phyloP scores from a whole-genome alignment of 345 rosid species.

The Populus alba region DNA sequence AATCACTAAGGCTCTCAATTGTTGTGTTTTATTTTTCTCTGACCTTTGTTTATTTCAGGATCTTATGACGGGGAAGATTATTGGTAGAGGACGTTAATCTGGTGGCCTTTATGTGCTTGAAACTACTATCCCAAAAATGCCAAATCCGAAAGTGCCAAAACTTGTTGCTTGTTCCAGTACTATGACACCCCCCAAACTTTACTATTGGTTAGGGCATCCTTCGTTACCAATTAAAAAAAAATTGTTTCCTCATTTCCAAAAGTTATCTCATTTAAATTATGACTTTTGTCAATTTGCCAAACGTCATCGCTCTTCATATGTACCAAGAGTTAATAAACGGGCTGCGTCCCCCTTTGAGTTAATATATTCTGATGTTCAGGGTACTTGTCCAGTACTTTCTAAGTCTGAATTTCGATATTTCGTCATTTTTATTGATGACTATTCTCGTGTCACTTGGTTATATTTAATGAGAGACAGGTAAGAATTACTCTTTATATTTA shows the following conservation, averaged over 20 bases:
- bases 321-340: not conserved
- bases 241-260: not conserved
- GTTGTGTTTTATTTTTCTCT: not conserved
- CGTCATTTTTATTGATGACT: no score
- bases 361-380: not conserved
- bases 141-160: not conserved
- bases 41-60: not conserved
- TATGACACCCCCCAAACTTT: not conserved
- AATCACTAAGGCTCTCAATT: not conserved
- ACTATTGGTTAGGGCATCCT: not conserved
- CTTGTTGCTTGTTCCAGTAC: not conserved
- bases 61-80: not conserved
- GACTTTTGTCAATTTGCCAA: not conserved
- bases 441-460: no score
- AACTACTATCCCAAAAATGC: not conserved
- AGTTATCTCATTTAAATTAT: not conserved
- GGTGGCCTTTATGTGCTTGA: not conserved
- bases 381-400: no score
- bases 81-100: not conserved
- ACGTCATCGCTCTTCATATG: constrained; percentile 1
- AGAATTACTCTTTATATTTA: no score
- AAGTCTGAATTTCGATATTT: no score
- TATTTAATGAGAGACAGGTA: no score
- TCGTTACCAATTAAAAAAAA: not conserved
- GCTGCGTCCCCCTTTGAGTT: not conserved